Percentiles rank a stretch among this genome's conserved stretches.
Evolutionary conservation across 2,329 filamentous ascomycete genomes (phyloP).

Genomic region (Penicillium aurantiogriseum): DNA sequence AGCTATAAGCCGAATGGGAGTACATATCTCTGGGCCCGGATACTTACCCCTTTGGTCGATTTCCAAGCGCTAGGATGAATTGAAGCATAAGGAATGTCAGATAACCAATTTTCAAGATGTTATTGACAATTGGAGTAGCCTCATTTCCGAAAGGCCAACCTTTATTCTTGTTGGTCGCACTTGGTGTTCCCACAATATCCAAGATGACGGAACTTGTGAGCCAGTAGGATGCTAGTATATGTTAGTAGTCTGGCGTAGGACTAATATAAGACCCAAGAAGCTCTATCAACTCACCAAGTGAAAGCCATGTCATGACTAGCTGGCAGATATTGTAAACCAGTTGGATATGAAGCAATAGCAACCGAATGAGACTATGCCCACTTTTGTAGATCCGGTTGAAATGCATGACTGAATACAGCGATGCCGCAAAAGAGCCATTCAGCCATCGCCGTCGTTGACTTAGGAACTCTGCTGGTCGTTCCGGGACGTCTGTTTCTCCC

Average conservation of each 20-base stretch:
- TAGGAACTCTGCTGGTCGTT: constrained; percentile 92
- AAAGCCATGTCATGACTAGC: constrained; percentile 84
- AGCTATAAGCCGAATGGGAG: background rate
- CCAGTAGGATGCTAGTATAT: constrained; percentile 73
- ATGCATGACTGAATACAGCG: constrained; percentile 93
- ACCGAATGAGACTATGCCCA: constrained; percentile 90
- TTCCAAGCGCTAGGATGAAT: constrained; percentile 91
- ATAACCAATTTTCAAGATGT: constrained; percentile 83
- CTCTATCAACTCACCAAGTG: constrained; percentile 47
- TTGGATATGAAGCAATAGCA: constrained; percentile 96
- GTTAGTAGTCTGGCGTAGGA: constrained; percentile 39
- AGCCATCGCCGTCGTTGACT: constrained; percentile 94
- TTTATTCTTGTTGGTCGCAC: constrained; percentile 50
- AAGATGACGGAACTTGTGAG: constrained; percentile 96
- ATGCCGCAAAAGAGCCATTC: constrained; percentile 95
- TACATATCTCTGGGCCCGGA: background rate
- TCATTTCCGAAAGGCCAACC: constrained; percentile 87
- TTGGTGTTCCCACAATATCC: constrained; percentile 80
- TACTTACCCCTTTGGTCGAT: constrained; percentile 74
- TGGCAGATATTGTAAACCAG: constrained; percentile 87
- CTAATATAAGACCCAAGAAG: background rate
- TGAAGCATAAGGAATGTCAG: constrained; percentile 85
- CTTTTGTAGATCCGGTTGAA: constrained; percentile 96
- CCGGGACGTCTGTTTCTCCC: constrained; percentile 95
- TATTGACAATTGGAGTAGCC: constrained; percentile 84